Base-by-base conservation (phyloP, 768 basidiomycete species). In the Cystofilobasidium ferigula region DNA sequence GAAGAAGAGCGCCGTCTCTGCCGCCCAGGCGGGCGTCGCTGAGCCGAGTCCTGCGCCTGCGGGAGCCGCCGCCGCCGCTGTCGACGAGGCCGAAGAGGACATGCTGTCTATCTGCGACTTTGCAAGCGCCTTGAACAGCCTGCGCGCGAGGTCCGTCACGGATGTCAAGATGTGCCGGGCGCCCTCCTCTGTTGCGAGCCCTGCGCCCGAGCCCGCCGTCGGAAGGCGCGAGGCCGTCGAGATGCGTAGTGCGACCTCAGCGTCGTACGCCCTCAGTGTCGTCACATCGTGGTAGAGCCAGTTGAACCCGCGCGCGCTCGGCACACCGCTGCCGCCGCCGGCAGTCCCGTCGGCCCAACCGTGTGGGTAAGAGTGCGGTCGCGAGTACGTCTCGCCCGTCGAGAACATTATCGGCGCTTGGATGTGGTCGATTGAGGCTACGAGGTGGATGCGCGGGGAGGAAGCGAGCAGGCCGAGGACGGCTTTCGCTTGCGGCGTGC, bases 341-440 rank as follows among this genome's bases (percentile, higher is more conserved):
- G n/a, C n/a, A n/a, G n/a, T n/a, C n/a, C n/a, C 30, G 54, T 20
- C 35, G 28, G 22, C 10, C 43, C 34, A 35, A 14, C 35, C 69
- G 4, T 61, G 9, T 1, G 62, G 22, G 63, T 71, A 73, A 12
- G 22, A 35, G 58, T 73, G 73, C 14, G 70, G 71, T 12, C 67
- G 67, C 2, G 72, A 68, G 42, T 70, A 69, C 32, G 66, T 69
- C 0, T 63, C 32, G 10, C 69, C 63, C 1, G 85, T 82, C 12
- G 86, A 80, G 84, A 88, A 95, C n/a, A 94, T 80, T 26, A 89
- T 80, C 0, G 91, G 83, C 0, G 89, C 82, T 70, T 87, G 85
- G 71, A 92, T 78, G 77, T 91, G 89, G 77, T 98, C 94, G 63
- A 92, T 79, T 20, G 91, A 89, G 0, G 87, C 87, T 57, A 85